phyloP scores from a whole-genome alignment of 306 rosid species.

The Castanea mollissima region DNA sequence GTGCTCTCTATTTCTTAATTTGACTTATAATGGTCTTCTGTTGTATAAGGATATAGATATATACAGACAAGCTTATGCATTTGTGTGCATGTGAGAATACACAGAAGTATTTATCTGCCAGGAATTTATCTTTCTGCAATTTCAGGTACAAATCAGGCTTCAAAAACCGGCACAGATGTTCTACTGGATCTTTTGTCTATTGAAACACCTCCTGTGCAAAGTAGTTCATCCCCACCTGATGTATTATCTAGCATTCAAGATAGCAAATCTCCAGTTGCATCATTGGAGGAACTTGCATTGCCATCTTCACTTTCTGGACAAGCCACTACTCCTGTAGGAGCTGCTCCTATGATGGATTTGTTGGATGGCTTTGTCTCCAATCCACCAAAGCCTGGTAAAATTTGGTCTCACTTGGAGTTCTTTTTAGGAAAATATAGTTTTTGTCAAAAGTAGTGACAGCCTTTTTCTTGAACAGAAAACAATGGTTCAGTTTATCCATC shows the following conservation, averaged over 20 bases:
- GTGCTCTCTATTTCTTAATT: neutral
- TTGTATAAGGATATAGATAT: neutral
- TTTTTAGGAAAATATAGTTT: neutral
- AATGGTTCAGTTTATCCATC: constrained; percentile 81
- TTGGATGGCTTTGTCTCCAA: constrained; percentile 62
- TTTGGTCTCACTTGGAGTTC: constrained; percentile 14
- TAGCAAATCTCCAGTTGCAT: constrained; percentile 49
- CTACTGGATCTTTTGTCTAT: constrained; percentile 82
- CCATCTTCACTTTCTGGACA: constrained; percentile 52
- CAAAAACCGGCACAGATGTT: constrained; percentile 66
- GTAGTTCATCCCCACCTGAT: constrained; percentile 49
- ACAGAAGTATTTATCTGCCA: neutral
- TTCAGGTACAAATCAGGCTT: constrained; percentile 53
- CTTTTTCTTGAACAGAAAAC: constrained; percentile 50
- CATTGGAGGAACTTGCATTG: constrained; percentile 65
- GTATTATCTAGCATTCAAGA: constrained; percentile 47
- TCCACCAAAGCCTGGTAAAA: constrained; percentile 46
- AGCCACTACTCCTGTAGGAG: constrained; percentile 49
- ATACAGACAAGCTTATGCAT: neutral
- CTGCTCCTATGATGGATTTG: constrained; percentile 71
- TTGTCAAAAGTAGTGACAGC: constrained; percentile 14
- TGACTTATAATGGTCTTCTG: neutral
- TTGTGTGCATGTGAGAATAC: neutral
- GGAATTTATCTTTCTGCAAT: constrained; percentile 10
- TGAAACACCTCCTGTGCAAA: constrained; percentile 54